Conservation (phyloP, 2,329 filamentous ascomycete species). For the Claviceps digitariae region DNA sequence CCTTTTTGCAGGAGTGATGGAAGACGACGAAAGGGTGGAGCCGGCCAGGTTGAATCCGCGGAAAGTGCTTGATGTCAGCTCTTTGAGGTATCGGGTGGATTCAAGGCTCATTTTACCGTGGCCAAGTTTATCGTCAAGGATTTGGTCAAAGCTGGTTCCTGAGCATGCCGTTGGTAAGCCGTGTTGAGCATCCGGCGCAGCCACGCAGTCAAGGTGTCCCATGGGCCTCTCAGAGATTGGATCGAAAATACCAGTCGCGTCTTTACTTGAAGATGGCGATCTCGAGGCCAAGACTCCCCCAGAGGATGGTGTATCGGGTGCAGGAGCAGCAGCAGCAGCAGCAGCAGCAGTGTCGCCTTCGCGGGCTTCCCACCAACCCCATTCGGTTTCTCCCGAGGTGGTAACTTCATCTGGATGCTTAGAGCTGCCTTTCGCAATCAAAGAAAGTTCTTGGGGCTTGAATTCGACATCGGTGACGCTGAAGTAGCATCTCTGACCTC, state of each 20-base stretch:
- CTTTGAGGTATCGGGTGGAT: constrained; percentile 7
- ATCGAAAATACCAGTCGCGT: neutral
- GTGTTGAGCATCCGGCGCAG: neutral
- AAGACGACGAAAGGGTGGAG: neutral
- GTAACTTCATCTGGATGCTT: constrained; percentile 12
- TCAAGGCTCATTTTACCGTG: constrained; percentile 3
- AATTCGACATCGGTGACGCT: constrained; percentile 10
- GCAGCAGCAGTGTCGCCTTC: neutral
- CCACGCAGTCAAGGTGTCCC: neutral
- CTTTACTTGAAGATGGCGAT: neutral
- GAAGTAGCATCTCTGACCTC: constrained; percentile 18
- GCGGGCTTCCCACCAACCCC: constrained; percentile 13
- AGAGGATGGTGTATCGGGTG: neutral
- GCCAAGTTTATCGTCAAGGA: constrained; percentile 3
- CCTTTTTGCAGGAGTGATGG: neutral
- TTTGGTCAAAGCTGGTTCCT: constrained; percentile 4
- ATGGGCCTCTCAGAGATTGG: neutral
- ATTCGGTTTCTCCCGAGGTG: constrained; percentile 11
- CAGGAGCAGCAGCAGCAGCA: neutral
- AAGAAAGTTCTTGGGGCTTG: constrained; percentile 5
- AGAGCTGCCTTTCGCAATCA: constrained; percentile 11
- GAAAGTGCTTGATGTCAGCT: neutral
- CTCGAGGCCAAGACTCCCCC: neutral
- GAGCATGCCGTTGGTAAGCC: constrained; percentile 4
- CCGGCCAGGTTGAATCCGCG: neutral